Base-by-base conservation (phyloP, 768 basidiomycete genomes). In the Lactifluus echinatus region DNA sequence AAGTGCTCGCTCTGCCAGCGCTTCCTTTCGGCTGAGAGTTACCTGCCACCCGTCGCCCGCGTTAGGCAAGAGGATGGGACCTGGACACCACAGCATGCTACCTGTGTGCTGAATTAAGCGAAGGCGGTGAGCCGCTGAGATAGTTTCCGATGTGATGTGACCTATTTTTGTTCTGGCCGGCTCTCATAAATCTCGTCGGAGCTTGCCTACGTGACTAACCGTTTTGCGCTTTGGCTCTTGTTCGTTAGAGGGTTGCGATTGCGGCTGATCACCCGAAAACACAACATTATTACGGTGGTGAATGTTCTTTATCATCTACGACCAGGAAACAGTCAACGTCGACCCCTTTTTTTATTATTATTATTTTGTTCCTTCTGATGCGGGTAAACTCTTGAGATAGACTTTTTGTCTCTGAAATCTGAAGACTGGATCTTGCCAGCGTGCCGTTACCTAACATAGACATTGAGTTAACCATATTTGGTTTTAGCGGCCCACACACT, bases 11-110 rank as follows among this genome's bases (percentile, higher is more conserved):
- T 67, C 29, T 91, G 88, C 64, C 72, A 77, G 47, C 80, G 87
- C 17, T 82, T 89, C 26, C 70, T 89, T 21, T 84, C 84, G 0
- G 72, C 74, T 2, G 86, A 89, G 62, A 83, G 82, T 0, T 85
- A 89, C 66, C 74, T 85, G 8, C 88, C 87, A 1, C 82, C 86
- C 0, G 84, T 88, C 3, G 83, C 80, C 29, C 77, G 85, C 43
- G 64, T 78, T 26, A 85, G 79, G 79, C 70, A 68, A 23, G 71
- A 73, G 21, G 44, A 60, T 43, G 70, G 56, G 7, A 64, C 63
- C 2, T 83, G 83, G 82, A 73, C 75, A 60, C 71, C 76, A 3
- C 73, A 77, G 56, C 85, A 87, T 69, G 71, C 75, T 34, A 70
- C 69, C 1, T 80, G 79, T 60, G 68, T 63, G 24, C 54, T 60